A percentile compares a stretch with the other conserved stretches of the same genome.
phyloP scores from a whole-genome alignment of 768 basidiomycete species.

The Suillus tomentosus region DNA sequence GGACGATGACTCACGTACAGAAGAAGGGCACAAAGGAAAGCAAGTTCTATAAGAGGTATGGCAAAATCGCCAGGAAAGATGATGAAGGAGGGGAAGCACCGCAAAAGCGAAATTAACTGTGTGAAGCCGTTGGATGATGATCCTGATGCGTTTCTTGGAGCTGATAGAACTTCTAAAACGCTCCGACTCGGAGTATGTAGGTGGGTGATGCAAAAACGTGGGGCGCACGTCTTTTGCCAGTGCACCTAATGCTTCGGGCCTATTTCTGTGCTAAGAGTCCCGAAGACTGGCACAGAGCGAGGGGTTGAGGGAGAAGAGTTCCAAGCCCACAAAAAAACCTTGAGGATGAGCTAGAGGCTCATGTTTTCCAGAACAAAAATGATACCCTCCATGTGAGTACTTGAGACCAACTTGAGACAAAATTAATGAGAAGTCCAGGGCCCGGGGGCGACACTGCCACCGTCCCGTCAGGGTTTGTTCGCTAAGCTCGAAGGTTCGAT shows the following conservation, averaged over 20 bases:
- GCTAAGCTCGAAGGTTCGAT: too few species aligned
- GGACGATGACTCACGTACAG: conserved; percentile 63
- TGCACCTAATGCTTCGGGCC: conserved; percentile 41
- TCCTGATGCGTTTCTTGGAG: conserved; percentile 66
- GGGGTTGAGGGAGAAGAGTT: conserved; percentile 40
- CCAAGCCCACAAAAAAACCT: conserved; percentile 60
- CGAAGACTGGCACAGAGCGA: conserved; percentile 29
- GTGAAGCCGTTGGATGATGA: conserved; percentile 61
- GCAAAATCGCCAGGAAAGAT: conserved; percentile 57
- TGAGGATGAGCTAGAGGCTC: conserved; percentile 78
- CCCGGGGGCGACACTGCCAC: too few species aligned
- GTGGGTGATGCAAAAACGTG: conserved; percentile 49
- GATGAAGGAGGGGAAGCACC: conserved; percentile 36
- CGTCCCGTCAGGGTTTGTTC: too few species aligned
- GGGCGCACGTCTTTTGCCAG: conserved; percentile 49
- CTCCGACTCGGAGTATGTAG: conserved; percentile 54
- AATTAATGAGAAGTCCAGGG: too few species aligned
- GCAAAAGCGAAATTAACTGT: conserved; percentile 34
- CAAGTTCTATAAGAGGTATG: conserved; percentile 75
- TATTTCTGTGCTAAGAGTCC: conserved; percentile 36
- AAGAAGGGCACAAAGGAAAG: conserved; percentile 76
- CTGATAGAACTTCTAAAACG: conserved; percentile 61
- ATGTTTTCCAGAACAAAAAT: conserved; percentile 55
- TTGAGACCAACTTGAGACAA: too few species aligned
- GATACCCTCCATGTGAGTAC: too few species aligned